Evolutionary conservation across 2,329 filamentous ascomycete species (phyloP).

Genomic region (Cladosporium sp.): DNA sequence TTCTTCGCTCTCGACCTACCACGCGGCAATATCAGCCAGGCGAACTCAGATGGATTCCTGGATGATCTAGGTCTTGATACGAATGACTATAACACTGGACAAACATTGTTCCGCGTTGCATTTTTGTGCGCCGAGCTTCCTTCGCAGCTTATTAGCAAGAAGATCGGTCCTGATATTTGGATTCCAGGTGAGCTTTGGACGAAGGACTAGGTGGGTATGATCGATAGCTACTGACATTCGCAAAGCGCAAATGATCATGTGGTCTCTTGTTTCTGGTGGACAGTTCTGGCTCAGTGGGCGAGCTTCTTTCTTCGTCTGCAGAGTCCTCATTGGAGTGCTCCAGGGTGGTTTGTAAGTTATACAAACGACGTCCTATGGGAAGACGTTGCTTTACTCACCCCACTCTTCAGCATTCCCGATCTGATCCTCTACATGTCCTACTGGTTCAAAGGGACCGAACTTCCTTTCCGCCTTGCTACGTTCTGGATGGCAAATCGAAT

Average conservation of each 20-base stretch:
- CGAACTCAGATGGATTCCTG: slow-evolving; percentile 20
- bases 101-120: slow-evolving; percentile 66
- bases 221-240: too few relatives aligned
- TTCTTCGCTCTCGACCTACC: slow-evolving; percentile 23
- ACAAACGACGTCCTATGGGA: too few relatives aligned
- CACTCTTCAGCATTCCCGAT: slow-evolving; percentile 46
- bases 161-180: slow-evolving; percentile 41
- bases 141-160: slow-evolving; percentile 39
- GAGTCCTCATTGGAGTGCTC: slow-evolving; percentile 38
- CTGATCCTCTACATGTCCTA: slow-evolving; percentile 66
- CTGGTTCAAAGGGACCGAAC: slow-evolving; percentile 67
- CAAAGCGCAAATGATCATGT: slow-evolving; percentile 35
- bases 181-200: slow-evolving; percentile 27
- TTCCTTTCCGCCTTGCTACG: slow-evolving; percentile 61
- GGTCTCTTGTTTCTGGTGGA: slow-evolving; percentile 38
- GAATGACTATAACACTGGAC: slow-evolving; percentile 45
- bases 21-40: slow-evolving; percentile 22
- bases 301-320: slow-evolving; percentile 34
- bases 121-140: slow-evolving; percentile 57
- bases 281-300: slow-evolving; percentile 24
- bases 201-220: too few relatives aligned
- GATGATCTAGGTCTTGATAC: slow-evolving; percentile 25
- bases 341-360: slow-evolving; percentile 30
- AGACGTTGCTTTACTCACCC: too few relatives aligned
- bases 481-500: slow-evolving; percentile 53